Percentiles rank a stretch among this genome's conserved stretches.
These are phyloP conservation scores for rapeseed (Brassica napus) DNA, from an alignment of 345 rosid species.

Conservation along the genomic window Da-Ae NC_063435.1:24572501-24573000, in stretches of 20 bases:
- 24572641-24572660: too few relatives aligned
- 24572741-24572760: constrained; percentile 1
- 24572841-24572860: neutral
- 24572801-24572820: constrained; percentile 9
- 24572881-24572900: neutral
- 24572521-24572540: neutral
- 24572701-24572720: too few relatives aligned
- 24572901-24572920: neutral
- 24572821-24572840: constrained; percentile 23
- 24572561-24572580: neutral
- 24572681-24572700: too few relatives aligned
- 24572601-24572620: neutral
- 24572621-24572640: too few relatives aligned
- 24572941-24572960: neutral
- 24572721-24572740: too few relatives aligned
- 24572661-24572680: too few relatives aligned
- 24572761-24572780: neutral
- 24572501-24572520: constrained; percentile 1
- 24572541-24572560: neutral
- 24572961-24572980: neutral
- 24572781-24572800: constrained; percentile 8
- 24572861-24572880: neutral
- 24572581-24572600: neutral
- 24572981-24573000: neutral
- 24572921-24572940: neutral